Conservation (phyloP, 768 basidiomycete species). For the Trametes maxima region DNA sequence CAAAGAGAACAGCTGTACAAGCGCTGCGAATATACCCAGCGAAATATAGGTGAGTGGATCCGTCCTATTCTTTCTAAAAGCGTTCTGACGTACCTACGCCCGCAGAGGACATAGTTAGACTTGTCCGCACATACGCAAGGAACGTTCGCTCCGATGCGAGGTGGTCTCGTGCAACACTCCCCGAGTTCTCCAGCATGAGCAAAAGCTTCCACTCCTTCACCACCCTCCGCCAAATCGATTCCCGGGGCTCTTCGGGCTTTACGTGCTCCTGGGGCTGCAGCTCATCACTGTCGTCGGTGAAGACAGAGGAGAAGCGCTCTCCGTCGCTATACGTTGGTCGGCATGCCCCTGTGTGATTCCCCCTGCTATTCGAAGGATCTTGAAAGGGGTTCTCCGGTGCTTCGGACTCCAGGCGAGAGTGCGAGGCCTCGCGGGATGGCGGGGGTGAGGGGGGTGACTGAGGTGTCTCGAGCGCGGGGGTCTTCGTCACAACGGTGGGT, state of each 20-base stretch:
- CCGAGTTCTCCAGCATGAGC: constrained; percentile 47
- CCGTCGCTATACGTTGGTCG: not conserved
- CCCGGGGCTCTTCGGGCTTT: not conserved
- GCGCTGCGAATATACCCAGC: constrained; percentile 32
- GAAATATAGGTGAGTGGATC: not conserved
- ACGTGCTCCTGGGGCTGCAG: not conserved
- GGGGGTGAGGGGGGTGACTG: constrained; percentile 7
- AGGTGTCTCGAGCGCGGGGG: constrained; percentile 1
- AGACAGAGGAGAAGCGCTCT: not conserved
- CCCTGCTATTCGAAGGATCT: not conserved
- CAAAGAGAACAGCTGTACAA: constrained; percentile 51
- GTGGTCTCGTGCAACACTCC: constrained; percentile 54
- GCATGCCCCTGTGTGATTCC: not conserved
- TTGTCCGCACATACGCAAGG: constrained; percentile 54
- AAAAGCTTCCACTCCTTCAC: constrained; percentile 23
- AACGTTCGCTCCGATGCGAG: constrained; percentile 54
- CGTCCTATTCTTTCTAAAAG: not conserved
- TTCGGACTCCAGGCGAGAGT: not conserved
- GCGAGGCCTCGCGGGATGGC: constrained; percentile 1
- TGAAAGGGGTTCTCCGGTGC: not conserved
- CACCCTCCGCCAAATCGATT: not conserved
- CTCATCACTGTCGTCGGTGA: not conserved
- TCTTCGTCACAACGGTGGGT: not conserved
- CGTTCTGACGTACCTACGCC: constrained; percentile 46
- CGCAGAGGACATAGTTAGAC: constrained; percentile 48